Conservation (phyloP, 495 filamentous ascomycete genomes). For the Tuber microsphaerosporum region DNA sequence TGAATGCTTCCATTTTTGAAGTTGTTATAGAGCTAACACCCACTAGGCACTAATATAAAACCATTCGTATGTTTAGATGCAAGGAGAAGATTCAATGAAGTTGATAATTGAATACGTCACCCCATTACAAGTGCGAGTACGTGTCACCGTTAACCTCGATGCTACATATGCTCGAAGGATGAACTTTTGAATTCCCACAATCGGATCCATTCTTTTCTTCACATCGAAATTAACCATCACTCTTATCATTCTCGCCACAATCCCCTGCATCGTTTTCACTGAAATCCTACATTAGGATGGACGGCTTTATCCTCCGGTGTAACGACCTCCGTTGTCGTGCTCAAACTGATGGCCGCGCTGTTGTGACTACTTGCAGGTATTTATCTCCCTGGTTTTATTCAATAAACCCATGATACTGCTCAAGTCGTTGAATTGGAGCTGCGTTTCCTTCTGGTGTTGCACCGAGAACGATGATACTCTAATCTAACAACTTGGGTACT, state of each 20-base stretch:
- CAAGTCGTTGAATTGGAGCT: conserved; percentile 9
- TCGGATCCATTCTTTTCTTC: background rate
- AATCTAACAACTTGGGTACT: background rate
- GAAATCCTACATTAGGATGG: conserved; percentile 15
- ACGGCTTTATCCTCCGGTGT: too few species aligned
- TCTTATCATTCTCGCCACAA: background rate
- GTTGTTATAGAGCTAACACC: conserved; percentile 3
- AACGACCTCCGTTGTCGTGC: too few species aligned
- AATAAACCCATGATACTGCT: conserved; percentile 12
- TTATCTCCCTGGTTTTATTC: too few species aligned
- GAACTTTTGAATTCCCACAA: too few species aligned
- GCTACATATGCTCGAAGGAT: background rate
- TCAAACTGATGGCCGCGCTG: too few species aligned
- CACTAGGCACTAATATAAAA: conserved; percentile 48
- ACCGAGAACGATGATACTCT: too few species aligned
- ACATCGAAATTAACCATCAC: background rate
- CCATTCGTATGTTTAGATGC: background rate
- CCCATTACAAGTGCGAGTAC: background rate
- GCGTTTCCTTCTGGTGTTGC: too few species aligned
- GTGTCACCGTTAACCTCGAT: background rate
- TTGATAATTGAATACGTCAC: background rate
- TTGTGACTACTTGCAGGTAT: too few species aligned
- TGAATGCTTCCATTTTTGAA: background rate
- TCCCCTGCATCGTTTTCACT: background rate
- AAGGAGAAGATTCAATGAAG: background rate